Base-by-base conservation (phyloP, 139 green algal species). In the Chlorella ohadii region DNA sequence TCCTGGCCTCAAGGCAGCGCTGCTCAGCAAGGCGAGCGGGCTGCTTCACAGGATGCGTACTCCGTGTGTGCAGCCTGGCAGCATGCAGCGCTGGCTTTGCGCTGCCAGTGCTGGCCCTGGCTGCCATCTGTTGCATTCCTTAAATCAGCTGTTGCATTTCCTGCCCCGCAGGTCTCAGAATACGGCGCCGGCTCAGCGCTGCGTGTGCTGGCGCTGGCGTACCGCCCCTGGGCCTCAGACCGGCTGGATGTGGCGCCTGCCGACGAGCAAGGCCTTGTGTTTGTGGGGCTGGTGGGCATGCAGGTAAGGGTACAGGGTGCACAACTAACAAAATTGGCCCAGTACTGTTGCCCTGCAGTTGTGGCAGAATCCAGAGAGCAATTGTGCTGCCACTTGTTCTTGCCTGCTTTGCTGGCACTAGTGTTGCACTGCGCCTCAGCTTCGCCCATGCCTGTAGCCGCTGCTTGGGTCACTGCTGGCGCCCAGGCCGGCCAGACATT, bases 131-230 rank as follows among this genome's bases (percentile, higher is more conserved):
- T 51, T 6, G 44, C 44, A 9, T 51, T 51, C 7, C 44, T 9
- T 51, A 6, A 51, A 51, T 9, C 44, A 6, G 44, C 44, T 7
- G 25, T 38, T 44, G 33, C 33, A 23, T 74, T 34, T 34, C 1
- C 41, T 55, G 31, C 4, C 77, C 33, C 9, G 11, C 61, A 87
- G 75, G 73, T 95, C n/a, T 61, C 57, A 0, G 68, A 90, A 27
- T 96, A 93, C 80, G 95, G 93, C 57, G 71, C 80, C 38, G 27
- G 81, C 39, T 36, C 89, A 2, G 90, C 91, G 61, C 89, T 92
- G 91, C 94, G 88, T 77, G 98, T 89, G 85, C 91, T 99, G 9
- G 96, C 94, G 5, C 89, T 99, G n/a, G 96, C 95, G 11, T 92
- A 90, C 84, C 94, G 92, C 34, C 81, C 75, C 12, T 78, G 86